phyloP scores from a whole-genome alignment of 2,329 filamentous ascomycete genomes.

The Pyrenochaeta sp. region DNA sequence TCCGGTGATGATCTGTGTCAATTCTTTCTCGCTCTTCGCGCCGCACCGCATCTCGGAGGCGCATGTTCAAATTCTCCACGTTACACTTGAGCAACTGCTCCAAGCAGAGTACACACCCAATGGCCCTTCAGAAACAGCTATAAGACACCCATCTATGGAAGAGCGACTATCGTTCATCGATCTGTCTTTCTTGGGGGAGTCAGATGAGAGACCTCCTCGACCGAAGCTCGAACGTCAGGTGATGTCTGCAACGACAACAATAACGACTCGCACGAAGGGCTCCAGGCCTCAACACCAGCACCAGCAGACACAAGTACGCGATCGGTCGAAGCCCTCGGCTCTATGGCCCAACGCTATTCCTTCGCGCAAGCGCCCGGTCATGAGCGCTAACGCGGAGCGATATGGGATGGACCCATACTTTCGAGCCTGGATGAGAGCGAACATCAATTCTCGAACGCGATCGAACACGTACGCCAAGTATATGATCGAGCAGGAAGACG shows the following conservation, averaged over 20 bases:
- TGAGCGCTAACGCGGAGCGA: slow-evolving; percentile 25
- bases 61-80: slow-evolving; percentile 29
- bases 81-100: slow-evolving; percentile 19
- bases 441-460: slow-evolving; percentile 30
- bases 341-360: slow-evolving; percentile 39
- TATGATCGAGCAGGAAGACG: slow-evolving; percentile 34
- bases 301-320: slow-evolving; percentile 20
- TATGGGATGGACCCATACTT: slow-evolving; percentile 38
- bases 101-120: slow-evolving; percentile 2
- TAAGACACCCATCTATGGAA: not conserved
- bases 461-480: slow-evolving; percentile 34
- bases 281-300: not conserved
- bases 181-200: slow-evolving; percentile 12
- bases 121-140: not conserved
- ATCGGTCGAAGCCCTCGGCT: slow-evolving; percentile 30
- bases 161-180: slow-evolving; percentile 27
- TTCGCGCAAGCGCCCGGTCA: slow-evolving; percentile 24
- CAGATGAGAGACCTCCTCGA: slow-evolving; percentile 9
- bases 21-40: slow-evolving; percentile 34
- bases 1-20: slow-evolving; percentile 32
- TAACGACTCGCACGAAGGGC: not conserved
- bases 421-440: slow-evolving; percentile 34
- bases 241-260: slow-evolving; percentile 9
- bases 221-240: slow-evolving; percentile 12
- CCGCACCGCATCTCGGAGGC: slow-evolving; percentile 32